Percentiles rank a stretch among this genome's conserved stretches.
Conservation (phyloP, 2,329 filamentous ascomycete genomes). For the Cytospora paraplurivora region DNA sequence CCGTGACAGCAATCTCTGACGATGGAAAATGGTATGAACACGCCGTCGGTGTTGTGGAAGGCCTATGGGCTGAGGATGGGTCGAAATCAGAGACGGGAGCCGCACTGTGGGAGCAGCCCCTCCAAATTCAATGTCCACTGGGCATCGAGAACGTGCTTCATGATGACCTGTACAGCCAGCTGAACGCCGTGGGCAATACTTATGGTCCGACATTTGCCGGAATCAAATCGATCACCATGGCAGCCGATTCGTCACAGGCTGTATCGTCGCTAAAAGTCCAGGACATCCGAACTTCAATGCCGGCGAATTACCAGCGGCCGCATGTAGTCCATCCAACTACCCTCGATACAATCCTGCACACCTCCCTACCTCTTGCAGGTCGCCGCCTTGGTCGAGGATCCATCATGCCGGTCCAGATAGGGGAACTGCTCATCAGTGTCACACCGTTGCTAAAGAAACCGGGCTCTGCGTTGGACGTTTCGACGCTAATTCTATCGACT, state of each 20-base stretch:
- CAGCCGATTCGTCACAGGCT: background rate
- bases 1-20: background rate
- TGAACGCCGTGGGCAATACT: background rate
- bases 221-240: background rate
- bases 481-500: background rate
- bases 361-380: background rate
- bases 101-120: too few relatives aligned
- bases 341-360: conserved; percentile 8
- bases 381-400: background rate
- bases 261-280: background rate
- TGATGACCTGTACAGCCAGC: background rate
- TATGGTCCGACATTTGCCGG: conserved; percentile 12
- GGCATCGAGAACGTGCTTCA: background rate
- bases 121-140: background rate
- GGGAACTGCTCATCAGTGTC: background rate
- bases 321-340: conserved; percentile 15
- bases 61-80: too few relatives aligned
- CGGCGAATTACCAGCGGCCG: background rate
- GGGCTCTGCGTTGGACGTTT: background rate
- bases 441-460: background rate
- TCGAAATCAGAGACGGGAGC: too few relatives aligned
- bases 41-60: background rate
- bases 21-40: conserved; percentile 15
- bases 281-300: background rate
- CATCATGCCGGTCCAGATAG: conserved; percentile 11